Evolutionary conservation across 169 alveolate genomes (phyloP).

Genomic region (Plasmodium billcollinsi): DNA sequence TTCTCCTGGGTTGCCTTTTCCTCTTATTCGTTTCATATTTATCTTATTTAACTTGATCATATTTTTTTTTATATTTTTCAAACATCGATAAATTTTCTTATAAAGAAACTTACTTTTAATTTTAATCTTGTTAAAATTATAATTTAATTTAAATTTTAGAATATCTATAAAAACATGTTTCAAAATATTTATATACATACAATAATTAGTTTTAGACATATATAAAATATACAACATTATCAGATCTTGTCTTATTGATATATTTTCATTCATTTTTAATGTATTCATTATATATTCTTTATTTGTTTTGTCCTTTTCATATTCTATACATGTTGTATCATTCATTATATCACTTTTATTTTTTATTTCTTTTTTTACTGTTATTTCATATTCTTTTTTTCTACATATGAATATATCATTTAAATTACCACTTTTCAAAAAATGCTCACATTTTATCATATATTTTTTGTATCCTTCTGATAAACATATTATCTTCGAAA

Average conservation of each 20-base stretch:
- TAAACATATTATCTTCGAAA: slow-evolving; percentile 34
- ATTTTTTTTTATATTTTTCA: slow-evolving; percentile 18
- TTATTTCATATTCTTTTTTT: not conserved
- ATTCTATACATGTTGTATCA: not conserved
- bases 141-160: slow-evolving; percentile 27
- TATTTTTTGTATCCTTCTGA: not conserved
- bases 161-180: slow-evolving; percentile 28
- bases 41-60: slow-evolving; percentile 1
- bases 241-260: slow-evolving; percentile 39
- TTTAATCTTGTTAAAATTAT: slow-evolving; percentile 34
- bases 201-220: slow-evolving; percentile 9
- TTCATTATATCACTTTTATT: not conserved
- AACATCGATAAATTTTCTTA: slow-evolving; percentile 35
- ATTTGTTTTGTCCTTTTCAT: not conserved
- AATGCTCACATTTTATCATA: not conserved
- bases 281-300: not conserved
- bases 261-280: not conserved
- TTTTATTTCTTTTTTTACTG: not conserved
- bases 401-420: not conserved
- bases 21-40: not conserved
- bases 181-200: slow-evolving; percentile 32
- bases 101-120: slow-evolving; percentile 24
- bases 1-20: not conserved
- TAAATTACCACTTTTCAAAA: not conserved
- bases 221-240: slow-evolving; percentile 39